Evolutionary conservation across 2,329 filamentous ascomycete genomes (phyloP).

Genomic region (Alternaria alternata): DNA sequence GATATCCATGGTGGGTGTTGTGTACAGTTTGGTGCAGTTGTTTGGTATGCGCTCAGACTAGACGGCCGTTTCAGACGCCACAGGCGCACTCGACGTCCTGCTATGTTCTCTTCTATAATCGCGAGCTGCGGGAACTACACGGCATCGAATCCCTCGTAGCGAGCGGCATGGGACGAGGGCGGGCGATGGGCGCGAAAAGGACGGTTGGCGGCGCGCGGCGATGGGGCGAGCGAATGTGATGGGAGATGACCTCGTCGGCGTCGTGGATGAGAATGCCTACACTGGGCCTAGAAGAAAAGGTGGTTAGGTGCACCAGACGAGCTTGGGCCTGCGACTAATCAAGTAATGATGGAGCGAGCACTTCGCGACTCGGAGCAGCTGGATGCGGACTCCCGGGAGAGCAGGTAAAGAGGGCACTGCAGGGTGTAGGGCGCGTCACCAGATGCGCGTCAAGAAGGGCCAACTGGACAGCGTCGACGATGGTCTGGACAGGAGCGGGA

Average conservation of each 20-base stretch:
- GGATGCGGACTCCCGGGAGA: conserved; percentile 7
- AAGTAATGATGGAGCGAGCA: conserved; percentile 32
- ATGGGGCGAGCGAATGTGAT: conserved; percentile 23
- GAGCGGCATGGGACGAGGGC: conserved; percentile 34
- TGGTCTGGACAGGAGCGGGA: conserved; percentile 9
- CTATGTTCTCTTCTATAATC: conserved; percentile 16
- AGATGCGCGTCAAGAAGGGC: conserved; percentile 6
- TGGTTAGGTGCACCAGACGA: conserved; percentile 27
- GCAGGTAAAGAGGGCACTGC: not conserved
- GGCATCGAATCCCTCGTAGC: conserved; percentile 23
- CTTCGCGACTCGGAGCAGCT: conserved; percentile 17
- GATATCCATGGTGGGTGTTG: conserved; percentile 55
- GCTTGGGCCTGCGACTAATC: conserved; percentile 37
- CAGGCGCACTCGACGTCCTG: conserved; percentile 8
- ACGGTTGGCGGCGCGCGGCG: conserved; percentile 17
- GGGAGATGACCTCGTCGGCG: conserved; percentile 19
- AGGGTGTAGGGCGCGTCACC: not conserved
- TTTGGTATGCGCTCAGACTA: conserved; percentile 2
- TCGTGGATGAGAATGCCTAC: conserved; percentile 21
- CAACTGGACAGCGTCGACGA: not conserved
- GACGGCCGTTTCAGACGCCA: conserved; percentile 2
- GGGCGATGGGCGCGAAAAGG: conserved; percentile 17
- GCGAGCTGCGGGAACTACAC: conserved; percentile 26
- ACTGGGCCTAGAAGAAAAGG: conserved; percentile 33
- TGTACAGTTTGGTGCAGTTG: conserved; percentile 6